Percentiles rank a stretch among this genome's conserved stretches.
These are phyloP conservation scores for Globisporangium splendens DNA, from an alignment of 352 stramenopile species.

Conservation along the genomic window DNA sequence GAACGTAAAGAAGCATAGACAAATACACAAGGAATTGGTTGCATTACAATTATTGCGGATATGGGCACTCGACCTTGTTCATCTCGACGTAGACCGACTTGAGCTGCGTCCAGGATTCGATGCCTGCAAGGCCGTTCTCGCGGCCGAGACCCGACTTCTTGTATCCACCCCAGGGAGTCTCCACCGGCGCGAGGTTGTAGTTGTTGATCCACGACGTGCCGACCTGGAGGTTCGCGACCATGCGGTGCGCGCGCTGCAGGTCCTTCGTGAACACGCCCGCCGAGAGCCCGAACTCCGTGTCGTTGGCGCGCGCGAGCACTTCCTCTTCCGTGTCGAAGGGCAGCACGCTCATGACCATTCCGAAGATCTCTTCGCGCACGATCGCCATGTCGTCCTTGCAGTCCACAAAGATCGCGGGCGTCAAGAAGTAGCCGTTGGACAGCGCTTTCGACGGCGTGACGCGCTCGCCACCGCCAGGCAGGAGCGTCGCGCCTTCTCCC, in stretches of 20 bases:
- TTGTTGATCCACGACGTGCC: constrained; percentile 89
- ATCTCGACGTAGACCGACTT: constrained; percentile 89
- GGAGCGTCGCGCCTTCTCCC: constrained; percentile 53
- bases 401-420: constrained; percentile 89
- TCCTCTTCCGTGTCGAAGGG: constrained; percentile 77
- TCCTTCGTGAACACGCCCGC: constrained; percentile 86
- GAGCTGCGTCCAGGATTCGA: constrained; percentile 89
- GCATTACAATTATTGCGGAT: constrained; percentile 25
- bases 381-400: constrained; percentile 88
- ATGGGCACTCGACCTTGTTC: constrained; percentile 69
- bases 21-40: not conserved
- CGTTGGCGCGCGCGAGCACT: constrained; percentile 75
- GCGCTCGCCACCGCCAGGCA: constrained; percentile 51
- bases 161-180: constrained; percentile 88
- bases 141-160: constrained; percentile 91
- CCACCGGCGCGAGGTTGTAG: constrained; percentile 85
- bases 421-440: constrained; percentile 84
- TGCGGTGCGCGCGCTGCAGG: constrained; percentile 69
- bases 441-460: constrained; percentile 38
- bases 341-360: constrained; percentile 79
- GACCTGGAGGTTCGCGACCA: constrained; percentile 63
- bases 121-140: constrained; percentile 87
- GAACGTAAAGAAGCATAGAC: too few species aligned
- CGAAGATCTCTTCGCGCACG: constrained; percentile 80
- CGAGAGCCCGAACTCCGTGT: constrained; percentile 75